Conservation (phyloP, 2,329 filamentous ascomycete genomes). For the Cytospora paraplurivora region DNA sequence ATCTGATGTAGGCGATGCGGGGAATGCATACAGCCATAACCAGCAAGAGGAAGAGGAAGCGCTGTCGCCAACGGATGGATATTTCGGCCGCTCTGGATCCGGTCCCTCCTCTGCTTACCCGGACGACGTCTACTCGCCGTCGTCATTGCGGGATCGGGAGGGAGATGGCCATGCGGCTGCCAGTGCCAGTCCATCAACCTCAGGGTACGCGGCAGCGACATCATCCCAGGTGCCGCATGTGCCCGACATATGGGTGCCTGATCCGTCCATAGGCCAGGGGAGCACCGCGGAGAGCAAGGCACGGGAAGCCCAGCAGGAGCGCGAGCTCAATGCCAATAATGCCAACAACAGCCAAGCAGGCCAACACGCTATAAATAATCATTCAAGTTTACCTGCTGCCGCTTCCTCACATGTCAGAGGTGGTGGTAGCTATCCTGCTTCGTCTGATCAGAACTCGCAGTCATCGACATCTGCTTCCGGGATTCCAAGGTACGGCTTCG, state of each 20-base stretch:
- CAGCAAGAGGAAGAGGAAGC: slow-evolving; percentile 34
- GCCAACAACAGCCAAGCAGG: slow-evolving; percentile 7
- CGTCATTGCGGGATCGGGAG: neutral
- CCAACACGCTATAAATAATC: neutral
- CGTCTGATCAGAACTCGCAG: neutral
- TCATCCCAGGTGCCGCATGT: slow-evolving; percentile 46
- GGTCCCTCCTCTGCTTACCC: slow-evolving; percentile 27
- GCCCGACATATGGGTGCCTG: slow-evolving; percentile 52
- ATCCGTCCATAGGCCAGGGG: slow-evolving; percentile 47
- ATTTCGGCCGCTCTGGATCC: slow-evolving; percentile 44
- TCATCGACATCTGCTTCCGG: slow-evolving; percentile 9
- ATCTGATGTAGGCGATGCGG: neutral
- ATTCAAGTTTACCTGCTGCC: slow-evolving; percentile 4
- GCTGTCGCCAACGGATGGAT: slow-evolving; percentile 55
- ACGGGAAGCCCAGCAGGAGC: slow-evolving; percentile 48
- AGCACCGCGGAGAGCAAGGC: slow-evolving; percentile 45
- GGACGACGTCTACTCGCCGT: slow-evolving; percentile 30
- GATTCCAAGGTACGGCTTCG: slow-evolving; percentile 17
- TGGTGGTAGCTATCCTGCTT: neutral
- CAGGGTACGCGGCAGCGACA: slow-evolving; percentile 23
- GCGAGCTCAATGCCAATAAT: slow-evolving; percentile 27
- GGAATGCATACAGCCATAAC: slow-evolving; percentile 2
- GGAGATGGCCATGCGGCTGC: neutral
- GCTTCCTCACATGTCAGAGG: neutral
- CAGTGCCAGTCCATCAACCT: slow-evolving; percentile 13